Percentiles rank a stretch among this genome's conserved stretches.
phyloP scores from a whole-genome alignment of 2,329 filamentous ascomycete genomes.

The Apiospora pterosperma region DNA sequence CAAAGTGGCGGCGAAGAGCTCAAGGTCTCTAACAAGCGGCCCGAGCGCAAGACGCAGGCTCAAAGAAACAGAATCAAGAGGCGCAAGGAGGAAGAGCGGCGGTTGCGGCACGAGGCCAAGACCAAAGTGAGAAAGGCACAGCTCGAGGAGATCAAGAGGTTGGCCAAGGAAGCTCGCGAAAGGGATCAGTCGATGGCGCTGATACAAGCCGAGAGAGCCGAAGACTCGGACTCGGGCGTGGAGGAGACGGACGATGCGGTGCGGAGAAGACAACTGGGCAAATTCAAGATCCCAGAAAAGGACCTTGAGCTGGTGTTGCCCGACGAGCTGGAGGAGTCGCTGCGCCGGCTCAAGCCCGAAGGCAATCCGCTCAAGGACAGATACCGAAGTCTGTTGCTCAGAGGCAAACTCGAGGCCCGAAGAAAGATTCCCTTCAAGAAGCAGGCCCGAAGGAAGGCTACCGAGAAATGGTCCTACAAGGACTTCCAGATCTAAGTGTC shows the following conservation, averaged over 20 bases:
- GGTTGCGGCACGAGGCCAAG: conserved; percentile 70
- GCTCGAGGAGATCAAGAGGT: conserved; percentile 65
- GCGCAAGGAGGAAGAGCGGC: conserved; percentile 81
- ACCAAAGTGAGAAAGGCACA: conserved; percentile 73
- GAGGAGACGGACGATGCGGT: conserved; percentile 62
- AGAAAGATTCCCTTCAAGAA: conserved; percentile 76
- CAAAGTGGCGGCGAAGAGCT: conserved; percentile 77
- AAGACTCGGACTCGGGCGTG: conserved; percentile 47
- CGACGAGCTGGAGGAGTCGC: conserved; percentile 77
- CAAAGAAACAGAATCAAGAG: conserved; percentile 87
- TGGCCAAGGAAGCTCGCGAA: conserved; percentile 60
- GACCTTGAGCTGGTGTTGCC: conserved; percentile 77
- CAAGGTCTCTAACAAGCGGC: conserved; percentile 64
- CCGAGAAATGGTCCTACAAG: conserved; percentile 98
- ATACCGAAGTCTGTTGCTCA: conserved; percentile 82
- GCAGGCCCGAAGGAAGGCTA: conserved; percentile 75
- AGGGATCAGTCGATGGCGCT: conserved; percentile 50
- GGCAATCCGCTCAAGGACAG: conserved; percentile 93
- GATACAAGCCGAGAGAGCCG: conserved; percentile 14
- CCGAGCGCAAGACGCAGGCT: conserved; percentile 78
- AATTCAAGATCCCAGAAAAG: conserved; percentile 71
- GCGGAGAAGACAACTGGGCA: conserved; percentile 71
- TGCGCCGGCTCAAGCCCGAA: conserved; percentile 84
- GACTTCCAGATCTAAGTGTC: conserved; percentile 64
- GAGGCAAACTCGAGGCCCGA: conserved; percentile 84